Conservation (phyloP, 352 stramenopile genomes). For the Albugo candida region DNA sequence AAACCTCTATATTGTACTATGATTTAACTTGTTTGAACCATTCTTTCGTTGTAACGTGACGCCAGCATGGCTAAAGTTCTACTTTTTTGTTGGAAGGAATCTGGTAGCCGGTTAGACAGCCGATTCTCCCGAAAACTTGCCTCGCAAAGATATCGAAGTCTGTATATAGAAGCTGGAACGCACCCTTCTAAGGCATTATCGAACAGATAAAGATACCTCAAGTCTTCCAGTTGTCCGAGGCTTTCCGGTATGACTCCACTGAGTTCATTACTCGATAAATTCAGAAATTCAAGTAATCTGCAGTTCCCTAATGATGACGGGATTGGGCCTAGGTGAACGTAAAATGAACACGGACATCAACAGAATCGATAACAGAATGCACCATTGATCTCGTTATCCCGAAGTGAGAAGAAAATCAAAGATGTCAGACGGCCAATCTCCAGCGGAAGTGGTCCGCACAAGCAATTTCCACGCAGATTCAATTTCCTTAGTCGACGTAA, state of each 20-base stretch:
- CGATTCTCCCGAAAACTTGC: conserved; percentile 66
- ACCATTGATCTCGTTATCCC: conserved; percentile 57
- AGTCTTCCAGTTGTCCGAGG: conserved; percentile 47
- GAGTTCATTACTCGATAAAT: conserved; percentile 67
- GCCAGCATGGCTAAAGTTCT: no score
- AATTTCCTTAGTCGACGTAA: conserved; percentile 46
- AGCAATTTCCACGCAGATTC: conserved; percentile 57
- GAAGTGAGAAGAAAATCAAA: conserved; percentile 68
- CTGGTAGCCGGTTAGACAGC: conserved; percentile 46
- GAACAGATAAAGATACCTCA: conserved; percentile 76
- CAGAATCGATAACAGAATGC: not conserved
- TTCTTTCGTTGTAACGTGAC: no score
- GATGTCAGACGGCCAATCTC: conserved; percentile 43
- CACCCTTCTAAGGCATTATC: conserved; percentile 57
- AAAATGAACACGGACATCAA: not conserved
- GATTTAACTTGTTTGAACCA: no score
- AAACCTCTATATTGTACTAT: no score
- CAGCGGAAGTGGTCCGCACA: conserved; percentile 33
- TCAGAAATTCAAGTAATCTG: conserved; percentile 68
- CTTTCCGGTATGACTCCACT: conserved; percentile 42
- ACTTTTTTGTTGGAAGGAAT: conserved; percentile 19
- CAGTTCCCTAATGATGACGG: conserved; percentile 45
- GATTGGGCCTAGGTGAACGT: conserved; percentile 18
- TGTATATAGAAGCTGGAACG: conserved; percentile 39
- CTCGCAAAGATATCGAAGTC: conserved; percentile 63